Conservation (phyloP, 768 basidiomycete genomes). For the Hypholoma fasciculare region DNA sequence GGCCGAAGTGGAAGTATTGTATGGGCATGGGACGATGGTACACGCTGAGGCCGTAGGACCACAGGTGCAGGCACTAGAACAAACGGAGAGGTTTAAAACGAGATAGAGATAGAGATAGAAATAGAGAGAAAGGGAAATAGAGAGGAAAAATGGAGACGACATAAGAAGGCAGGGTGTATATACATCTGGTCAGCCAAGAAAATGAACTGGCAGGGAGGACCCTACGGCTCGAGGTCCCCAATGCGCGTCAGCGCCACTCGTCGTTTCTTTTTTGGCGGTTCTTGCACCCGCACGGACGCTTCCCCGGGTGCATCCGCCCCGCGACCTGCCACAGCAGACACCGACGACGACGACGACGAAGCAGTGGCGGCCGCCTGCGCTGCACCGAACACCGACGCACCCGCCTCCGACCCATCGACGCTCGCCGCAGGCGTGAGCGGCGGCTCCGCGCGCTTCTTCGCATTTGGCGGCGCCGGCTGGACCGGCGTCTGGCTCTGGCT, state of each 20-base stretch:
- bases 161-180: not conserved
- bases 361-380: slow-evolving; percentile 22
- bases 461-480: slow-evolving; percentile 13
- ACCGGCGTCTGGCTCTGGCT: not conserved
- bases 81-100: no score
- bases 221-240: slow-evolving; percentile 47
- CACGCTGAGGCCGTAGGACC: no score
- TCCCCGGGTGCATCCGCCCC: slow-evolving; percentile 10
- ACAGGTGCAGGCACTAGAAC: no score
- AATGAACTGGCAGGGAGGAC: not conserved
- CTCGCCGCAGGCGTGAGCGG: slow-evolving; percentile 51
- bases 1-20: no score
- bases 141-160: no score
- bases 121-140: no score
- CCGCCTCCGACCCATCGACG: slow-evolving; percentile 41
- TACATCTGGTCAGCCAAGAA: not conserved
- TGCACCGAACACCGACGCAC: slow-evolving; percentile 13
- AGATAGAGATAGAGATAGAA: no score
- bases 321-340: slow-evolving; percentile 1
- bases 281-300: slow-evolving; percentile 27
- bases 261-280: slow-evolving; percentile 85
- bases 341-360: not conserved
- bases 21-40: no score
- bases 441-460: slow-evolving; percentile 42
- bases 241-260: slow-evolving; percentile 75